These are phyloP conservation scores for Escovopsis sp. DNA, from an alignment of 2,329 filamentous ascomycete genomes.

Conservation along the genomic window DNA sequence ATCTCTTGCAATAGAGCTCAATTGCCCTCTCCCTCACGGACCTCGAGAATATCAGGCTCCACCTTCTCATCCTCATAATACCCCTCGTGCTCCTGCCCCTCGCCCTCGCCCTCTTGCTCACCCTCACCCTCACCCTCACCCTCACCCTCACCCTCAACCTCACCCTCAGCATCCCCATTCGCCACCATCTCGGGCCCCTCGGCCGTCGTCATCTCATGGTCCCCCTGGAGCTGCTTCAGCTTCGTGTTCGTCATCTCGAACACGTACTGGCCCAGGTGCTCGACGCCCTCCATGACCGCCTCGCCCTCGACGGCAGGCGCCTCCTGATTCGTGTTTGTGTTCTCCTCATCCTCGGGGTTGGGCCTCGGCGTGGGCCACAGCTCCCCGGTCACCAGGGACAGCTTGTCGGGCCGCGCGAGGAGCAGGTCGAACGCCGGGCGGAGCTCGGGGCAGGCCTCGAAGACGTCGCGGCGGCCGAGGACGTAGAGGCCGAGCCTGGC, in stretches of 20 bases:
- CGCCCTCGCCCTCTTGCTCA: conserved; percentile 10
- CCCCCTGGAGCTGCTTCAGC: conserved; percentile 33
- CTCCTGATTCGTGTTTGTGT: conserved; percentile 14
- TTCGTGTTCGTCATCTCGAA: conserved; percentile 77
- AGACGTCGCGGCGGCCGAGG: conserved; percentile 74
- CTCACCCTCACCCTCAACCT: conserved; percentile 17
- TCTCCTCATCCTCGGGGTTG: conserved; percentile 11
- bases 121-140: conserved; percentile 11
- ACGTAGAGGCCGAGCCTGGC: conserved; percentile 86
- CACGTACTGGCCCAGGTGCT: conserved; percentile 92
- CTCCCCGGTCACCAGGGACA: conserved; percentile 71
- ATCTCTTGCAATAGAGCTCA: neutral
- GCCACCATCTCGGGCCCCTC: conserved; percentile 13
- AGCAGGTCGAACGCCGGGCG: conserved; percentile 73
- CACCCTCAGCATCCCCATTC: conserved; percentile 15
- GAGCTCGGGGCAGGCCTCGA: conserved; percentile 79
- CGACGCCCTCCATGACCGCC: conserved; percentile 73
- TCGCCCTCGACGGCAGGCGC: conserved; percentile 32
- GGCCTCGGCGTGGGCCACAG: conserved; percentile 58
- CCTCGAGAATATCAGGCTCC: conserved; percentile 22
- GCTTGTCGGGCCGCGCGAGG: conserved; percentile 62
- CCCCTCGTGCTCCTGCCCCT: conserved; percentile 17
- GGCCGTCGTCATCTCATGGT: conserved; percentile 12
- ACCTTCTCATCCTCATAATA: conserved; percentile 18
- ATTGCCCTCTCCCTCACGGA: conserved; percentile 17